Evolutionary conservation across 768 basidiomycete genomes (phyloP).

Genomic region (Mycena belliarum): DNA sequence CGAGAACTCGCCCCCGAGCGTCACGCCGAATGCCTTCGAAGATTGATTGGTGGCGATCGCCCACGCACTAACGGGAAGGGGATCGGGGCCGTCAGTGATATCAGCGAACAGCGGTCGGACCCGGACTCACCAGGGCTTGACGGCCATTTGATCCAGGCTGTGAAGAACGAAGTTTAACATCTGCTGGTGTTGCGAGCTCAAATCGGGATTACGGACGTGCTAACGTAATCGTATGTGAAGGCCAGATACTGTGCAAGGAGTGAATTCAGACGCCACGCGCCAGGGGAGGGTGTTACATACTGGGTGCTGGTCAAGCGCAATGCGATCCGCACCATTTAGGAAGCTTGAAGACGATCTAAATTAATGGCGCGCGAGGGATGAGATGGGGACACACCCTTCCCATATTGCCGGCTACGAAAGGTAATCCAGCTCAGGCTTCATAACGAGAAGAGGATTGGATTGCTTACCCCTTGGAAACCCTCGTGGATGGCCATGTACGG

Average conservation of each 20-base stretch:
- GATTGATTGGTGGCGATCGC: conserved; percentile 58
- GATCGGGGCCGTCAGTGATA: conserved; percentile 12
- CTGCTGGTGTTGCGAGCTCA: neutral
- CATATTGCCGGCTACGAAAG: conserved; percentile 39
- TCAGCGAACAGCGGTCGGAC: conserved; percentile 24
- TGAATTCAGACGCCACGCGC: conserved; percentile 25
- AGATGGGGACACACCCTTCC: conserved; percentile 38
- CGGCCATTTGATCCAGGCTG: conserved; percentile 41
- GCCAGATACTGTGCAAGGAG: conserved; percentile 42
- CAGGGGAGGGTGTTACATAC: conserved; percentile 48
- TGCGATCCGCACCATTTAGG: conserved; percentile 74
- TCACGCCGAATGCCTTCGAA: conserved; percentile 73
- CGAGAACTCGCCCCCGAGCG: conserved; percentile 81
- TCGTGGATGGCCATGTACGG: conserved; percentile 64
- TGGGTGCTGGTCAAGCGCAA: conserved; percentile 77
- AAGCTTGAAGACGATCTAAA: conserved; percentile 45
- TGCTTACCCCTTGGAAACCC: conserved; percentile 57
- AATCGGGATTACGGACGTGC: conserved; percentile 35
- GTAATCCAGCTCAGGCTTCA: neutral
- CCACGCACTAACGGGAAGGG: conserved; percentile 39
- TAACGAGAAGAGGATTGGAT: neutral
- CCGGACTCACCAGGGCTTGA: conserved; percentile 43
- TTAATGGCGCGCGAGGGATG: neutral
- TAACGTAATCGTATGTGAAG: conserved; percentile 39
- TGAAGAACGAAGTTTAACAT: conserved; percentile 11